Evolutionary conservation across 805 yeast species (phyloP).

Genomic region (Sugiyamaella mastotermitis): DNA sequence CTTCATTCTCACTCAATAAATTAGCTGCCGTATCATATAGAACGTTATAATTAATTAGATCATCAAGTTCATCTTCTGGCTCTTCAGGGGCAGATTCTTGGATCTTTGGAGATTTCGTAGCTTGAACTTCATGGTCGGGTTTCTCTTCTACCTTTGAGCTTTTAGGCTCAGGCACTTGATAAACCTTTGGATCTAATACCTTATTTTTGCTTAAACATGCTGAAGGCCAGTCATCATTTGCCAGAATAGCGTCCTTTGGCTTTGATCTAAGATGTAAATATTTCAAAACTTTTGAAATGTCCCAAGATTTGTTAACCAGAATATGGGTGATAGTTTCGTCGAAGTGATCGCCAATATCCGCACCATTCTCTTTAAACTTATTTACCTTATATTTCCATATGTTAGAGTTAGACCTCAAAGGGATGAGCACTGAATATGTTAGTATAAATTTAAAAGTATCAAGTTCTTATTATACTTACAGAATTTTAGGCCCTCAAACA

Average conservation of each 20-base stretch:
- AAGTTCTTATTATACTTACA: constrained; percentile 5
- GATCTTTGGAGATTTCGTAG: no score
- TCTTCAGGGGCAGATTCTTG: no score
- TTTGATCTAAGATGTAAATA: constrained; percentile 4
- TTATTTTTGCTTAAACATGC: no score
- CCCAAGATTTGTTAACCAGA: constrained; percentile 18
- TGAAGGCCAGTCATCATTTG: constrained; percentile 27
- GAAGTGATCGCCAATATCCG: constrained; percentile 13
- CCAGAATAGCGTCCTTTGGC: constrained; percentile 7
- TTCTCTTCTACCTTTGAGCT: no score
- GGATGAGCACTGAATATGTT: constrained; percentile 9
- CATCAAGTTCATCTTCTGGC: constrained; percentile 7
- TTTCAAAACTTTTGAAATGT: neutral
- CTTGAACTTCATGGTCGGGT: no score
- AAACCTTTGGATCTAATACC: no score
- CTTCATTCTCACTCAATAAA: constrained; percentile 4
- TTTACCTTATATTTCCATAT: constrained; percentile 8
- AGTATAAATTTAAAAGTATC: neutral
- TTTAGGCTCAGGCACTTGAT: no score
- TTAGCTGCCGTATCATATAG: constrained; percentile 1
- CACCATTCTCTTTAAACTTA: constrained; percentile 23
- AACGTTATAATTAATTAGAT: constrained; percentile 1
- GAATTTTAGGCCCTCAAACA: constrained; percentile 13
- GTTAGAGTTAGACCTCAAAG: constrained; percentile 10
- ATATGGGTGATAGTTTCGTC: constrained; percentile 23